phyloP scores from a whole-genome alignment of 2,329 filamentous ascomycete genomes.

The Fusarium algeriense region DNA sequence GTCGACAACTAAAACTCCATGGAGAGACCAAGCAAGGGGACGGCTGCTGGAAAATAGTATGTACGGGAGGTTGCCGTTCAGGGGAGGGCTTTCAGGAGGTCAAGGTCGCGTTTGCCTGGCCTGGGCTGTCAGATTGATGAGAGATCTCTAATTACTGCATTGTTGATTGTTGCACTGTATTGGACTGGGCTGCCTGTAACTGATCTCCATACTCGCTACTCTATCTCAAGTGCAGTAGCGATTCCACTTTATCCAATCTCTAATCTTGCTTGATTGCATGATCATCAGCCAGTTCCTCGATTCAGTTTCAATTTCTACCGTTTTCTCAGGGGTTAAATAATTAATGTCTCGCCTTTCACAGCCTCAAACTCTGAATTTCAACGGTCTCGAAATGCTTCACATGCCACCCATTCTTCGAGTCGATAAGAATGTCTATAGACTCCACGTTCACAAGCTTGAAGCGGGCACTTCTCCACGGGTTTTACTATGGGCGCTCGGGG shows the following conservation, averaged over 20 bases:
- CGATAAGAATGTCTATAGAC: constrained; percentile 30
- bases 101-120: constrained; percentile 26
- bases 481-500: constrained; percentile 32
- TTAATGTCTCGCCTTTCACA: neutral
- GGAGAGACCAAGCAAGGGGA: constrained; percentile 26
- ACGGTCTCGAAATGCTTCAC: constrained; percentile 10
- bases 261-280: constrained; percentile 33
- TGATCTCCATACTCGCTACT: constrained; percentile 12
- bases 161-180: constrained; percentile 7
- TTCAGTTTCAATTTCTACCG: constrained; percentile 3
- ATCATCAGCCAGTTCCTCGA: constrained; percentile 39
- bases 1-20: constrained; percentile 35
- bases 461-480: constrained; percentile 31
- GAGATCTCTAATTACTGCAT: constrained; percentile 8
- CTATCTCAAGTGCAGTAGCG: constrained; percentile 8
- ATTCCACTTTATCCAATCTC: constrained; percentile 20
- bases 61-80: constrained; percentile 30
- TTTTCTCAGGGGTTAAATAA: constrained; percentile 27
- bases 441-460: constrained; percentile 34
- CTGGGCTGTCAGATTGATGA: constrained; percentile 25
- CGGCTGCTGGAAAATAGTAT: constrained; percentile 41
- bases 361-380: constrained; percentile 22
- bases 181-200: constrained; percentile 2
- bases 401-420: constrained; percentile 13
- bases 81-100: constrained; percentile 40